A percentile compares a stretch with the other conserved stretches of the same genome.
Conservation (phyloP, 2,329 filamentous ascomycete species). For the Aspergillus viridinutans region DNA sequence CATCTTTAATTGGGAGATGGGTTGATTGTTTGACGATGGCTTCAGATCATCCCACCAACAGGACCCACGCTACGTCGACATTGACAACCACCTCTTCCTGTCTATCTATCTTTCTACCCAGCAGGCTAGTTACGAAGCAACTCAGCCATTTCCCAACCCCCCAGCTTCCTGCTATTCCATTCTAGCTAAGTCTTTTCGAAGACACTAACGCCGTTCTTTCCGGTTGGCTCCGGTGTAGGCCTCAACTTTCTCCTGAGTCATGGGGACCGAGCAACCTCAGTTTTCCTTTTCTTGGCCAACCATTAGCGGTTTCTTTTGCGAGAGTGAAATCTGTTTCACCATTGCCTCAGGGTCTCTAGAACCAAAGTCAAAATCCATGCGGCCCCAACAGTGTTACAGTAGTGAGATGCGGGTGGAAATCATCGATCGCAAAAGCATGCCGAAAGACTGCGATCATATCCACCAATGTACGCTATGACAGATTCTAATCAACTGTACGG, state of each 20-base stretch:
- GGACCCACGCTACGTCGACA: background rate
- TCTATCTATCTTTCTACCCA: background rate
- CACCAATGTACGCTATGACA: background rate
- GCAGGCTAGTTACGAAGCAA: background rate
- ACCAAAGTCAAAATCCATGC: slow-evolving; percentile 4
- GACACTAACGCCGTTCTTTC: background rate
- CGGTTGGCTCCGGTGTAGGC: background rate
- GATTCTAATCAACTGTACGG: background rate
- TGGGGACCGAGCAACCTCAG: slow-evolving; percentile 2
- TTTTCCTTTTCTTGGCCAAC: slow-evolving; percentile 5
- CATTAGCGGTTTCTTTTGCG: slow-evolving; percentile 1
- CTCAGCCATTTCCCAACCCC: background rate
- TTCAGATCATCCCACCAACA: background rate
- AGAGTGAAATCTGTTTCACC: slow-evolving; percentile 16
- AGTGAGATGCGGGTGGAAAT: background rate
- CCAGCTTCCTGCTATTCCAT: background rate
- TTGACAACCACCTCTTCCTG: background rate
- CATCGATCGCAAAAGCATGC: background rate
- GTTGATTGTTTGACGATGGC: background rate
- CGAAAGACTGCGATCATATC: background rate
- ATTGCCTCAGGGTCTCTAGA: slow-evolving; percentile 14
- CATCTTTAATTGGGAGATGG: background rate
- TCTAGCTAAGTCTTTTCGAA: background rate
- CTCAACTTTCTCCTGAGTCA: background rate
- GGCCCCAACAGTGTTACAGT: background rate